A percentile compares a stretch with the other conserved stretches of the same genome.
Evolutionary conservation across 2,329 filamentous ascomycete genomes (phyloP).

Genomic region (Alternaria panax): DNA sequence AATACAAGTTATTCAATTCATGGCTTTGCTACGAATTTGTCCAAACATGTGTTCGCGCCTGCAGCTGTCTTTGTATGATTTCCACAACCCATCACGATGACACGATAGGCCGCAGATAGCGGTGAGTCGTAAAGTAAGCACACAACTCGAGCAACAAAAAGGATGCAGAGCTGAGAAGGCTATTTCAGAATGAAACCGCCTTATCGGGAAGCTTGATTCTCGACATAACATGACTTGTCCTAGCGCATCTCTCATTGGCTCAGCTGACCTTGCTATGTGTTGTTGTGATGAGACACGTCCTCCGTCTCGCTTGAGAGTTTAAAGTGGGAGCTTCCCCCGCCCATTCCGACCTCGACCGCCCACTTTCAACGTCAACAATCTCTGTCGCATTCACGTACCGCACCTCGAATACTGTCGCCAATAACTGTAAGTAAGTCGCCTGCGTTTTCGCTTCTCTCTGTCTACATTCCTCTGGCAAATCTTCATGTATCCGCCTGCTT

Average conservation of each 20-base stretch:
- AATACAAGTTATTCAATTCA: slow-evolving; percentile 10
- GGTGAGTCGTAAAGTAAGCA: not conserved
- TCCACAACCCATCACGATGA: not conserved
- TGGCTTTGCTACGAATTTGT: not conserved
- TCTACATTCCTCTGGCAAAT: not conserved
- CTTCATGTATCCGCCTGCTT: not conserved
- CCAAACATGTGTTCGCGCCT: not conserved
- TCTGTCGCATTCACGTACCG: slow-evolving; percentile 17
- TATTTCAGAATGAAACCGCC: not conserved
- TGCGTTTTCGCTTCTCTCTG: slow-evolving; percentile 2
- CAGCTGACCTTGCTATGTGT: slow-evolving; percentile 19
- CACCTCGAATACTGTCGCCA: not conserved
- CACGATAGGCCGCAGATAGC: not conserved
- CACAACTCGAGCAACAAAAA: not conserved
- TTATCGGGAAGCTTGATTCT: not conserved
- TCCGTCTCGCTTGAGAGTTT: slow-evolving; percentile 9
- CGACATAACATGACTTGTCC: not conserved
- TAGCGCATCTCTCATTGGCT: slow-evolving; percentile 14
- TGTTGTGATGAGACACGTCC: slow-evolving; percentile 27
- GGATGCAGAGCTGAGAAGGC: not conserved
- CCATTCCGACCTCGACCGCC: slow-evolving; percentile 12
- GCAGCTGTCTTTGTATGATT: not conserved
- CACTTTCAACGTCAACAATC: slow-evolving; percentile 20
- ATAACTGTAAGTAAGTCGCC: slow-evolving; percentile 22
- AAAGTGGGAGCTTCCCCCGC: slow-evolving; percentile 15